Percentiles rank a stretch among this genome's conserved stretches.
Evolutionary conservation across 768 basidiomycete genomes (phyloP).

Genomic region (Auricularia heimuer): DNA sequence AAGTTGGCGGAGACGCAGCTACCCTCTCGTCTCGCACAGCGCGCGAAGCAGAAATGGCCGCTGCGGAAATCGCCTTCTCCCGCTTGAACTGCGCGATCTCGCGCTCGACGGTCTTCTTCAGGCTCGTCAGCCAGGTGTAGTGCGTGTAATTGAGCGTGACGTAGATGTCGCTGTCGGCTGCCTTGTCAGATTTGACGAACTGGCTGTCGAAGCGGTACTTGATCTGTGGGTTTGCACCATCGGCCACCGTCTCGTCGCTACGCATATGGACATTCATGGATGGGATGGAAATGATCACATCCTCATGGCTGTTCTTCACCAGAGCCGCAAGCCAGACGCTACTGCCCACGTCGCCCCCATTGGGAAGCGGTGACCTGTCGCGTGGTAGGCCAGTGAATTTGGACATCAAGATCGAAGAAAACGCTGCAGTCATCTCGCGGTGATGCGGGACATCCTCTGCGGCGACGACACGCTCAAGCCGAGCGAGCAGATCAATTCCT

Average conservation of each 20-base stretch:
- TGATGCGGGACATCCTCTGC: constrained; percentile 39
- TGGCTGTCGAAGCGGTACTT: constrained; percentile 64
- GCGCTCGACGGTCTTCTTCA: constrained; percentile 63
- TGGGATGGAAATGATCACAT: constrained; percentile 71
- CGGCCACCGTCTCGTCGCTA: constrained; percentile 42
- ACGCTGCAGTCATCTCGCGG: constrained; percentile 61
- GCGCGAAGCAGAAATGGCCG: constrained; percentile 7
- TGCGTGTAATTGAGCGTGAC: constrained; percentile 76
- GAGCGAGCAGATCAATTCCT: constrained; percentile 57
- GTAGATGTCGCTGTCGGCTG: constrained; percentile 59
- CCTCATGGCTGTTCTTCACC: constrained; percentile 52
- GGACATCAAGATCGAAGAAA: constrained; percentile 68
- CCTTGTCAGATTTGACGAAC: constrained; percentile 45
- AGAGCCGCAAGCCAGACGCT: constrained; percentile 53
- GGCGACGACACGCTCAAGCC: constrained; percentile 52
- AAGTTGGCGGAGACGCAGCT: neutral
- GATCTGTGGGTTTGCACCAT: constrained; percentile 21
- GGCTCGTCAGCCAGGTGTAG: constrained; percentile 70
- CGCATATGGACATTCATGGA: constrained; percentile 76
- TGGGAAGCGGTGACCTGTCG: constrained; percentile 35
- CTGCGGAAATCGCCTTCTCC: neutral
- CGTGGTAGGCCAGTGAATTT: constrained; percentile 47
- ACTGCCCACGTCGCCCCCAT: constrained; percentile 26
- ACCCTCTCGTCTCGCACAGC: constrained; percentile 7
- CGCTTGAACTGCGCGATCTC: constrained; percentile 67